phyloP scores from a whole-genome alignment of 371 early-diverging fungal genomes.

The Apophysomyces ossiformis region DNA sequence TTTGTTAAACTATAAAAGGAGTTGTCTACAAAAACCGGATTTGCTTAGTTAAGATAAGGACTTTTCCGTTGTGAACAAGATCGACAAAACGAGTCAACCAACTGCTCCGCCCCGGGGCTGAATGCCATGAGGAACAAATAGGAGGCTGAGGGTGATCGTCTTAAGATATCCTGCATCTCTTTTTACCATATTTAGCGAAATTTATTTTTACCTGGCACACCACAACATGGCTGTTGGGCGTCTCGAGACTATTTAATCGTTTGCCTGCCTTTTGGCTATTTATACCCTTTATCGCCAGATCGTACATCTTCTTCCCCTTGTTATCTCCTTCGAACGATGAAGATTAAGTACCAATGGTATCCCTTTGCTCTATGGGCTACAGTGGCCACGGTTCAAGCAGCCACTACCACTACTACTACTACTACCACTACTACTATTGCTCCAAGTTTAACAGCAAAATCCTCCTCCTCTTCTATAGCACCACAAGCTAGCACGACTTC shows the following conservation, averaged over 20 bases:
- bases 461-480: neutral
- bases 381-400: constrained; percentile 4
- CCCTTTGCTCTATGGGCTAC: constrained; percentile 6
- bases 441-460: neutral
- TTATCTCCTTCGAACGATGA: constrained; percentile 1
- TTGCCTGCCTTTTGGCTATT: neutral
- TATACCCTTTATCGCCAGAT: constrained; percentile 9
- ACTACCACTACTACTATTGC: neutral
- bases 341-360: neutral
- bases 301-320: neutral
- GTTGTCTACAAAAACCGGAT: neutral
- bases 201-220: constrained; percentile 9
- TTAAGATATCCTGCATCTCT: constrained; percentile 2
- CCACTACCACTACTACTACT: neutral
- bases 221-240: neutral
- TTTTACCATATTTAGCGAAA: neutral
- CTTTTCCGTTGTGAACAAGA: neutral
- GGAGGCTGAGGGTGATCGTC: constrained; percentile 6
- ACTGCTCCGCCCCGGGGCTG: no score
- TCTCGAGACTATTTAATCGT: neutral
- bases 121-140: neutral
- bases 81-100: neutral
- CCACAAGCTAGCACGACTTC: neutral
- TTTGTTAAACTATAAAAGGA: constrained; percentile 8
- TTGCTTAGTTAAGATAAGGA: neutral